Percentiles rank a stretch among this genome's conserved stretches.
Evolutionary conservation across 306 rosid species (phyloP).

Genomic region (Castanopsis chinensis): DNA sequence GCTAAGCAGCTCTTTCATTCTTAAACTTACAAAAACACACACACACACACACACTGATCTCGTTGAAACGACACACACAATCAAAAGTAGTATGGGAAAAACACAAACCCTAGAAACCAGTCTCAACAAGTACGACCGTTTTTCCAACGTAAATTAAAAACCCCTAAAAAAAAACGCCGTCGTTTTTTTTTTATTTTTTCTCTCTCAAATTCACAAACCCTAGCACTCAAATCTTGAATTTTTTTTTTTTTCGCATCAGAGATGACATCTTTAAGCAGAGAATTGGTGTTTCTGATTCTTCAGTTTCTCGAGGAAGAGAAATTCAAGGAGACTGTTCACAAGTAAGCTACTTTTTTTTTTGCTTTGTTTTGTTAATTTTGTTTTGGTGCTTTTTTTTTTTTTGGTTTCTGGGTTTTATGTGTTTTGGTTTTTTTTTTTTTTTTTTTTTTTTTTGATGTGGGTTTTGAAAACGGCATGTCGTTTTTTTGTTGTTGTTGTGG

Average conservation of each 20-base stretch:
- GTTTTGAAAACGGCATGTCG: background rate
- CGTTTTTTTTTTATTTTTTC: background rate
- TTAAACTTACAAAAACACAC: constrained; percentile 1
- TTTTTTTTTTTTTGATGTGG: background rate
- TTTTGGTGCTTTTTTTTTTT: background rate
- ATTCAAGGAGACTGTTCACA: constrained; percentile 66
- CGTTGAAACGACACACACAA: background rate
- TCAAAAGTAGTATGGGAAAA: constrained; percentile 6
- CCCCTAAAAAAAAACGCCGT: constrained; percentile 10
- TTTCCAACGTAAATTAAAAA: background rate
- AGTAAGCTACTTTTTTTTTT: constrained; percentile 31
- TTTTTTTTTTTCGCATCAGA: background rate
- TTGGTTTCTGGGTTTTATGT: background rate
- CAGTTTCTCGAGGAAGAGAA: constrained; percentile 88
- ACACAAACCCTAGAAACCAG: constrained; percentile 25
- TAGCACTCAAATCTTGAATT: background rate
- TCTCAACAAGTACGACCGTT: background rate
- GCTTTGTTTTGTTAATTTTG: no score
- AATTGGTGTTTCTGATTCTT: constrained; percentile 83
- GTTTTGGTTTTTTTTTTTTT: background rate
- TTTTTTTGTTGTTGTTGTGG: background rate
- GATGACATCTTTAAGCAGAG: constrained; percentile 81
- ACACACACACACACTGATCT: no score
- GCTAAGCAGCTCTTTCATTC: constrained; percentile 34
- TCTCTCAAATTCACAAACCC: background rate